These are phyloP conservation scores for Hemileccinum impolitum DNA, from an alignment of 768 basidiomycete genomes.

Conservation along the genomic window DNA sequence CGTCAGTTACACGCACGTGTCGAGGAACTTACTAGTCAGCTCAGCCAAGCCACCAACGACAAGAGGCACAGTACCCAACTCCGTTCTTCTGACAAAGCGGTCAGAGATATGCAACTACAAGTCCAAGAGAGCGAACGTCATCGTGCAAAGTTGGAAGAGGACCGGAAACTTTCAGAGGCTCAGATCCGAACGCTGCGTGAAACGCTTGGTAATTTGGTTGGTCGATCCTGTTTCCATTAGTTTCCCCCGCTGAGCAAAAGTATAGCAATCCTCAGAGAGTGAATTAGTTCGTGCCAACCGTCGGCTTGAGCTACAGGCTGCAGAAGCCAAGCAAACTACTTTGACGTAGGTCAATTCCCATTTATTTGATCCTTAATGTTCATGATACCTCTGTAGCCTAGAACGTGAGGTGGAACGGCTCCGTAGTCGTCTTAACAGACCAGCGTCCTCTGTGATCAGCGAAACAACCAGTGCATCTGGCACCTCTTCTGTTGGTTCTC, in stretches of 20 bases:
- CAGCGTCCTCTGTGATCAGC: slow-evolving; percentile 38
- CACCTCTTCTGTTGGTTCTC: slow-evolving; percentile 28
- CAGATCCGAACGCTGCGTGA: slow-evolving; percentile 57
- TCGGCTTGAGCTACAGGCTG: slow-evolving; percentile 72
- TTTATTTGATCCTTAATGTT: slow-evolving; percentile 1
- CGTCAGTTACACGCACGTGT: slow-evolving; percentile 66
- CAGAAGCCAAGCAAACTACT: slow-evolving; percentile 67
- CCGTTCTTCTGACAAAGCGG: slow-evolving; percentile 44
- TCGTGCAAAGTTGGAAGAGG: slow-evolving; percentile 60
- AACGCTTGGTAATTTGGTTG: slow-evolving; percentile 59
- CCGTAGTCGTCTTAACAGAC: slow-evolving; percentile 60
- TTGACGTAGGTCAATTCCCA: slow-evolving; percentile 48
- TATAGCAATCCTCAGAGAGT: slow-evolving; percentile 67
- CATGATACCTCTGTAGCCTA: slow-evolving; percentile 36
- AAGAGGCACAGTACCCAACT: slow-evolving; percentile 32
- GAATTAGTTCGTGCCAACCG: slow-evolving; percentile 69
- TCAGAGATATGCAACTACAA: slow-evolving; percentile 52
- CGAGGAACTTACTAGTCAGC: slow-evolving; percentile 59
- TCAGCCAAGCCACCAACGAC: slow-evolving; percentile 43
- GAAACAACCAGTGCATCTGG: slow-evolving; percentile 19
- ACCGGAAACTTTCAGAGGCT: slow-evolving; percentile 54
- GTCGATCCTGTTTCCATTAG: slow-evolving; percentile 20
- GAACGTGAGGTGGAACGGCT: slow-evolving; percentile 70
- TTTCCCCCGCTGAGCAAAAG: slow-evolving; percentile 6
- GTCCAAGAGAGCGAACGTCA: slow-evolving; percentile 62